Evolutionary conservation across 495 filamentous ascomycete species (phyloP).

Genomic region (Penicillium subrubescens): DNA sequence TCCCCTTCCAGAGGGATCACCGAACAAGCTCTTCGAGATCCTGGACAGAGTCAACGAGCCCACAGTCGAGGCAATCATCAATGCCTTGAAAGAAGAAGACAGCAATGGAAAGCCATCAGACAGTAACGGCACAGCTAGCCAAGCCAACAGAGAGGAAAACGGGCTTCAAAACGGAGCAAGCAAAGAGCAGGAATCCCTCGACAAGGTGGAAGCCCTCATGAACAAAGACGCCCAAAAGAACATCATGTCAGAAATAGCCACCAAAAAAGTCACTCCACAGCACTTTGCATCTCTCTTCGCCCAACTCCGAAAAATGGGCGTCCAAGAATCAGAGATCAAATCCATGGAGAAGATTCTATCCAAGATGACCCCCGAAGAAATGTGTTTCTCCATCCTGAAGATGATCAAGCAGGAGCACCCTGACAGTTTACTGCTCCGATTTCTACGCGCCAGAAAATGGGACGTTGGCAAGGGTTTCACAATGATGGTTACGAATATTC

Average conservation of each 20-base stretch:
- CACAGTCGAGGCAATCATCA: conserved; percentile 21
- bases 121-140: background rate
- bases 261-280: conserved; percentile 18
- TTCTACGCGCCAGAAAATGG: conserved; percentile 87
- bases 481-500: conserved; percentile 84
- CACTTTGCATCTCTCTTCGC: conserved; percentile 19
- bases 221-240: conserved; percentile 17
- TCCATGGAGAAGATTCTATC: conserved; percentile 25
- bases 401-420: conserved; percentile 56
- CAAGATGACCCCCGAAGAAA: conserved; percentile 27
- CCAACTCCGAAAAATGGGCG: conserved; percentile 24
- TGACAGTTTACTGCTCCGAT: conserved; percentile 81
- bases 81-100: conserved; percentile 18
- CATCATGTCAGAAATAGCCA: conserved; percentile 18
- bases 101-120: background rate
- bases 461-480: conserved; percentile 84
- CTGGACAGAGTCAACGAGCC: conserved; percentile 24
- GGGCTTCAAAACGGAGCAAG: background rate
- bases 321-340: conserved; percentile 24
- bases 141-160: background rate
- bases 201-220: conserved; percentile 23
- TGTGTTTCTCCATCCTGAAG: conserved; percentile 29
- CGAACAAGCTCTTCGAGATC: conserved; percentile 21
- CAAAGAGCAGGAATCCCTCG: conserved; percentile 21
- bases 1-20: conserved; percentile 13